A percentile compares a stretch with the other conserved stretches of the same genome.
phyloP scores from a whole-genome alignment of 176 grass and related monocot species.

The Triticum urartu region DNA sequence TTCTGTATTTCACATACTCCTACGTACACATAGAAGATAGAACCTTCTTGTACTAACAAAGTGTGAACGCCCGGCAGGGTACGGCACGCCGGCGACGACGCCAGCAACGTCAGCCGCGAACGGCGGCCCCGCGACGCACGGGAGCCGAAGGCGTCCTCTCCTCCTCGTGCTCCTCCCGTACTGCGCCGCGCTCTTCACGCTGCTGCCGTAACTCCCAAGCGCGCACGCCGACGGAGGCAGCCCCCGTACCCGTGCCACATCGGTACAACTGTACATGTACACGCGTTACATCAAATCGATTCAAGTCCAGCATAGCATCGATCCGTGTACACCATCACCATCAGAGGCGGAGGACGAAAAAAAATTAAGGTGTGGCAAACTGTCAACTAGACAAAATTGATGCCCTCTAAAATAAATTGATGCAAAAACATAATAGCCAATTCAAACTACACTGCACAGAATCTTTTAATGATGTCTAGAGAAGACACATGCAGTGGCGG shows the following conservation, averaged over 20 bases:
- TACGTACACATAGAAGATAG: neutral
- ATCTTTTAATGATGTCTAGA: too few species aligned
- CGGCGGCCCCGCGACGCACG: conserved; percentile 5
- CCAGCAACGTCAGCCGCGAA: neutral
- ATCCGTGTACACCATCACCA: neutral
- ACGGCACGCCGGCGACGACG: conserved; percentile 28
- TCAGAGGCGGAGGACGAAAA: too few species aligned
- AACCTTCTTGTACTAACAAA: neutral
- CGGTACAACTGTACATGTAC: conserved; percentile 43
- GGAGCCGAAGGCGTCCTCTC: neutral
- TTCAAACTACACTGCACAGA: too few species aligned
- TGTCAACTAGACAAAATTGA: too few species aligned
- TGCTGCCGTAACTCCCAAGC: conserved; percentile 20
- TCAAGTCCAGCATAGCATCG: neutral
- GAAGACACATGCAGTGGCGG: too few species aligned
- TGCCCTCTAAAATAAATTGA: too few species aligned
- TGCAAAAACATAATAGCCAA: too few species aligned
- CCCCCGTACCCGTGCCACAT: neutral
- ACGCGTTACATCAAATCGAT: conserved; percentile 31
- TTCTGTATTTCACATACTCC: neutral
- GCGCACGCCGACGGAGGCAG: too few species aligned
- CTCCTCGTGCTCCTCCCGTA: neutral
- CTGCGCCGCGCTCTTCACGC: neutral
- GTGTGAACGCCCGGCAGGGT: conserved; percentile 17
- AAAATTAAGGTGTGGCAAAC: too few species aligned